Base-by-base conservation (phyloP, 2,329 filamentous ascomycete genomes). In the Claviceps quebecensis region DNA sequence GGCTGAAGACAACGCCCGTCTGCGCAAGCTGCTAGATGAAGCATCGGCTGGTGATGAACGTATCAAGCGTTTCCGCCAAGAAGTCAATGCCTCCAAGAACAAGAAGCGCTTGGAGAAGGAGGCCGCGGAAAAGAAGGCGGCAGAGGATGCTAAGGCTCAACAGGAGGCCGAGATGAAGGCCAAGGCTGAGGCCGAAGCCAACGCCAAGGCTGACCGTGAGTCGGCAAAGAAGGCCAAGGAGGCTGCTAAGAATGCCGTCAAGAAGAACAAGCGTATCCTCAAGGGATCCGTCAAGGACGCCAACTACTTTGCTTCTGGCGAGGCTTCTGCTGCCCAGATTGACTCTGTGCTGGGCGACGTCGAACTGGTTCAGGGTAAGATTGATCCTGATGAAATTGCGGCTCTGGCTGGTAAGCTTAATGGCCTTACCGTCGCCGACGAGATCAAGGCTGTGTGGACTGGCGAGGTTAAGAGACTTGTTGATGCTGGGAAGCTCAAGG, bases 211-310 rank as follows among this genome's bases (percentile, higher is more conserved):
- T 5, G 83, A 88, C 53, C 86, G 86, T 59, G 89, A 91, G 59
- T 78, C 85, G 56, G 74, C 74, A 63, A 98, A 97, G 81, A 98
- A 98, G 80, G 84, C 86, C 55, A 98, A 97, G 77, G 93, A 98
- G 72, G 91, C 91, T 2, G 93, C 93, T 53, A 98, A 98, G 83
- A 96, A 89, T 65, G 93, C 93, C 14, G 86, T 93, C 63, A 98
- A 98, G 86, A 98, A 98, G 86, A 98, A 98, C 81, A 96, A 96
- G 81, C 88, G 93, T 76, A 86, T 97, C 47, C 83, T 98, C 61
- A 89, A 94, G 70, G 83, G 81, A 56, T 89, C 87, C 58, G 86
- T 91, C 71, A 98, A 98, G 78, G 93, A 98, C 59, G 90, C 87
- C 63, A 96, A 96, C 77, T 98, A 98, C 81, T 96, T 98, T 68